Evolutionary conservation across 345 rosid species (phyloP).

Genomic region (Jatropha curcas): DNA sequence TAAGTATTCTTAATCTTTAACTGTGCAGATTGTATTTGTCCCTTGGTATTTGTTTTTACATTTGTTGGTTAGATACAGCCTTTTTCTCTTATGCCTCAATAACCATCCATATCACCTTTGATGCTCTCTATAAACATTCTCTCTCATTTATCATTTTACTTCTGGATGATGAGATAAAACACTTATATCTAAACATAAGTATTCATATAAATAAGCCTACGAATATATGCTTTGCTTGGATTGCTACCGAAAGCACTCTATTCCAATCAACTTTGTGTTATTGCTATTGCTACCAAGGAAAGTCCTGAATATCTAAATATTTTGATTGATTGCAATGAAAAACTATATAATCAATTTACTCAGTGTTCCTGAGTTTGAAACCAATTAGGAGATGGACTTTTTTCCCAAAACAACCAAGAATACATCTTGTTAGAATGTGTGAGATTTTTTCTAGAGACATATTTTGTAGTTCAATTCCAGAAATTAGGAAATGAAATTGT

Average conservation of each 20-base stretch:
- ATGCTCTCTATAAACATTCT: neutral
- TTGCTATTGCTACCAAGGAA: neutral
- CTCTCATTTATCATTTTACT: neutral
- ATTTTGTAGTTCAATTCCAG: too few relatives aligned
- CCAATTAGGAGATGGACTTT: neutral
- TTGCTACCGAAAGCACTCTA: neutral
- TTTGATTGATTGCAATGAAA: too few relatives aligned
- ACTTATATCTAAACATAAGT: neutral
- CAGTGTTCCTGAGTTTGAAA: too few relatives aligned
- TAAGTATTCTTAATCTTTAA: conserved; percentile 39
- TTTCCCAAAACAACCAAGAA: neutral
- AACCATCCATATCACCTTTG: too few relatives aligned
- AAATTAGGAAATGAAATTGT: neutral
- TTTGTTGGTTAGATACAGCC: neutral
- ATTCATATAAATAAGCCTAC: neutral
- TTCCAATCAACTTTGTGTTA: neutral
- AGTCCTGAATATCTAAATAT: too few relatives aligned
- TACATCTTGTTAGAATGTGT: too few relatives aligned
- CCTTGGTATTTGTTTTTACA: neutral
- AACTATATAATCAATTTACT: too few relatives aligned
- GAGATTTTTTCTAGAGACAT: too few relatives aligned
- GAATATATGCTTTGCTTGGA: neutral
- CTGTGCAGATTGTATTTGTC: neutral
- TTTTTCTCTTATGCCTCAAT: too few relatives aligned
- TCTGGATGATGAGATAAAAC: neutral